Evolutionary conservation across 2,329 filamentous ascomycete species (phyloP), one percentile per base, ranked within the genome.

Genomic region (Phialocephala sp.): DNA sequence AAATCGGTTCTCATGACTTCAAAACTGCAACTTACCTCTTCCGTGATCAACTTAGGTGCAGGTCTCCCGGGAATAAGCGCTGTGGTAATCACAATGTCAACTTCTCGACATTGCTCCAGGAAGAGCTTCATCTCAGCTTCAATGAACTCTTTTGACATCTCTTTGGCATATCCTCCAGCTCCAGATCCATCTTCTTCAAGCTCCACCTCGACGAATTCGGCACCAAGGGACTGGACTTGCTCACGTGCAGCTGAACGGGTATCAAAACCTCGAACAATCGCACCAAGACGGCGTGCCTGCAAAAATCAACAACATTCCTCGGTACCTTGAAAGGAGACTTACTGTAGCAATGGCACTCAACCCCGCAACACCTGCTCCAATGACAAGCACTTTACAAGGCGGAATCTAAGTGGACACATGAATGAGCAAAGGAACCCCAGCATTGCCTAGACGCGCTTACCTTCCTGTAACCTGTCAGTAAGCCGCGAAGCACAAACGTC

Each of bases 81-180:
- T 1, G 93, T 97, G 1, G 93, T 97, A 75, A 97, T 91, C 67
- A 97, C 91, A 69, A 97, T 97, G 77, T 97, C 93, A 60, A 97
- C 92, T 45, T 97, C 93, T 66, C 87, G 86, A 67, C 91, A 91
- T 77, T 97, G 93, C 71, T 95, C 91, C 76, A 91, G 88, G 79
- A 97, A 97, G 0, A 97, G 84, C 77, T 92, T 94, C 92, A 96
- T 96, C 77, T 97, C 92, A 6, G 93, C 93, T 67, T 93, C 92
- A 76, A 95, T 93, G 74, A 97, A 97, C 71, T 94, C 93, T 74
- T 94, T 93, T 62, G 92, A 95, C 93, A 97, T 97, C 75, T 94
- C 92, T 75, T 97, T 97, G 61, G 92, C 92, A 74, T 97, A 97
- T 18, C 93, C 93, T 35, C 93, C 93, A 9, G 91, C 88, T 2